These are phyloP conservation scores for Fraxinus ornus DNA, from an alignment of 305 asterid genomes.

Conservation along the genomic window DNA sequence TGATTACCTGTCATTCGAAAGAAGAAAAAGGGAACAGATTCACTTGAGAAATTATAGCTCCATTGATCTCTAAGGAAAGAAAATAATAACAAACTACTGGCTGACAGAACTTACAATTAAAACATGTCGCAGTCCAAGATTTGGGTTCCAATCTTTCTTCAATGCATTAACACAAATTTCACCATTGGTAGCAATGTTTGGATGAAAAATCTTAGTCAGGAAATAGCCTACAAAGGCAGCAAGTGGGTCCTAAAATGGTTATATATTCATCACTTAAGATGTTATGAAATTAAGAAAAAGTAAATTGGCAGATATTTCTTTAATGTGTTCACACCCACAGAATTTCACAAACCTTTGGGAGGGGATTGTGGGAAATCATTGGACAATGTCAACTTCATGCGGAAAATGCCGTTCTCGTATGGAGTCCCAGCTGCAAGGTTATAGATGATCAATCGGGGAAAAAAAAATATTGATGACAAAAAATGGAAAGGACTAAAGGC, in stretches of 20 bases:
- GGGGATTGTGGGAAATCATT: constrained; percentile 93
- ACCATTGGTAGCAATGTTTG: constrained; percentile 80
- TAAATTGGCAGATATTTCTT: not conserved
- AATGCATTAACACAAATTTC: constrained; percentile 95
- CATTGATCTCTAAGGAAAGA: not conserved
- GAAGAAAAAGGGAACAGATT: not conserved
- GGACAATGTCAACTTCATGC: constrained; percentile 86
- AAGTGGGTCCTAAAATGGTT: not conserved
- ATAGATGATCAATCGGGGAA: constrained; percentile 24
- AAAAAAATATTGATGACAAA: constrained; percentile 11
- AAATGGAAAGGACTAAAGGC: constrained; percentile 5
- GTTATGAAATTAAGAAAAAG: not conserved
- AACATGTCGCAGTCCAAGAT: constrained; percentile 86
- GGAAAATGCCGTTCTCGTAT: constrained; percentile 83
- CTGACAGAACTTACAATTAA: constrained; percentile 54
- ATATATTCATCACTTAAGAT: not conserved
- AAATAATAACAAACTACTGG: not conserved
- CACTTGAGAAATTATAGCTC: not conserved
- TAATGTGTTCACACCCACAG: not conserved
- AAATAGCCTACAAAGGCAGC: constrained; percentile 61
- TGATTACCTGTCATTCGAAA: constrained; percentile 60
- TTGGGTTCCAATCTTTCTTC: constrained; percentile 95
- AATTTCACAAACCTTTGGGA: constrained; percentile 69
- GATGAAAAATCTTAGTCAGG: constrained; percentile 92
- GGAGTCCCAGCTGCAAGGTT: constrained; percentile 91